Evolutionary conservation across 768 basidiomycete genomes (phyloP).

Genomic region (Tremella mesenterica): DNA sequence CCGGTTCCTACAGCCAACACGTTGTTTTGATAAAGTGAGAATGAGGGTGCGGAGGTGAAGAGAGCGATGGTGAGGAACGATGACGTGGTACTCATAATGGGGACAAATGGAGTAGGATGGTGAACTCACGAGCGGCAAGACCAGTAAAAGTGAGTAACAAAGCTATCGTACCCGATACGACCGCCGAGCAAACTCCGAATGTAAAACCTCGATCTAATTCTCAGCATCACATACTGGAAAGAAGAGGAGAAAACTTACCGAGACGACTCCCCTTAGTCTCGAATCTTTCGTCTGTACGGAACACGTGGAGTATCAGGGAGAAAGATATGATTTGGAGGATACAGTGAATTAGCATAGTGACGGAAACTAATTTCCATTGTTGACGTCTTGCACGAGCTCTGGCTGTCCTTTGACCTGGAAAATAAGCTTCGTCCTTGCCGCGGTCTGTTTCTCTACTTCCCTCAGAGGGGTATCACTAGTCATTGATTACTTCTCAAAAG

Average conservation of each 20-base stretch:
- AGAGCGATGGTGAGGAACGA: background rate
- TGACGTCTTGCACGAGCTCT: constrained; percentile 35
- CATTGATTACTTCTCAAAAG: no score
- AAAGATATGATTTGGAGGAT: constrained; percentile 35
- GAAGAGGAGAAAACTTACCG: constrained; percentile 12
- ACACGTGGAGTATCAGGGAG: constrained; percentile 39
- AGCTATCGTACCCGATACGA: constrained; percentile 29
- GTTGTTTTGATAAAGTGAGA: background rate
- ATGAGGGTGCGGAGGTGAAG: background rate
- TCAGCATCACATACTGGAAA: background rate
- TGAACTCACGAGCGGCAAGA: constrained; percentile 36
- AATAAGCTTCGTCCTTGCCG: no score
- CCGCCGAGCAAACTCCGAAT: constrained; percentile 37
- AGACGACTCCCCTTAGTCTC: constrained; percentile 28
- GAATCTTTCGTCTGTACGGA: constrained; percentile 40
- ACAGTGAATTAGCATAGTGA: constrained; percentile 39
- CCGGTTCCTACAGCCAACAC: background rate
- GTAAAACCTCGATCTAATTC: constrained; percentile 21
- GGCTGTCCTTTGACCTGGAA: constrained; percentile 27
- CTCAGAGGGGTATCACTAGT: no score
- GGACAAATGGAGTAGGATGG: no score
- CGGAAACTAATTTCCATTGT: constrained; percentile 42
- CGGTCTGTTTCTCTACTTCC: no score
- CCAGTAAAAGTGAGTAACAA: constrained; percentile 37
- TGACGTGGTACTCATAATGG: background rate